Base-by-base conservation (phyloP, 306 rosid genomes). In the Purshia tridentata region DNA sequence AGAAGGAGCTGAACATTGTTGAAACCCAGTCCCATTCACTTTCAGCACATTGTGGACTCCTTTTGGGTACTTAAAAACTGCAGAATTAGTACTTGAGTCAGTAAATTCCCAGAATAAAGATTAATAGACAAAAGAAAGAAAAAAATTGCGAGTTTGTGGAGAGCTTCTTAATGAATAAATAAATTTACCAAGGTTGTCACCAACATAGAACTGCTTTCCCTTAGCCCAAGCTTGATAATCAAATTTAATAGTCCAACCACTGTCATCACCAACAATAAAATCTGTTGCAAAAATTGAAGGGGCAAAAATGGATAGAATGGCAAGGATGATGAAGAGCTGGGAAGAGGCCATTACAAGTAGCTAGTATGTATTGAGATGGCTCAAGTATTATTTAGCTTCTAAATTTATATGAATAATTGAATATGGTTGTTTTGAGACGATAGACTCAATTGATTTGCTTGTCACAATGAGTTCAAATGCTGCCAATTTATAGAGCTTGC, bases 181-280 rank as follows among this genome's bases (percentile, higher is more conserved):
- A 0, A 7, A 22, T 48, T 72, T 79, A 85, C 89, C 71, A 16
- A 79, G 77, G 19, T 60, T 70, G 60, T 85, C 83, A 4, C 89
- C 86, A 6, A 72, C 80, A 6, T 62, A 60, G 60, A 85, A 83
- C 6, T 61, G 42, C 52, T 80, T 83, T 22, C 76, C 82, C 40
- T 46, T 15, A 18, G 81, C 64, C 81, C 85, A 81, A 44, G 74
- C 47, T 58, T 78, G 68, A 40, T 77, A 78, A 52, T 81, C 82
- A 19, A 78, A 48, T 19, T 35, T 47, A 6, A 16, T 19, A 40
- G 69, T 54, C 89, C 84, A 79, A 65, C 82, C 88, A 0, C 58
- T 61, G 4, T 61, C 72, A 19, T 77, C 84, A n/a, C 84, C 84
- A 12, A 85, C 82, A 11, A 69, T 12, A 42, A 48, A 76, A 4